Conservation (phyloP, 768 basidiomycete genomes). For the Rhizopogon sp. region DNA sequence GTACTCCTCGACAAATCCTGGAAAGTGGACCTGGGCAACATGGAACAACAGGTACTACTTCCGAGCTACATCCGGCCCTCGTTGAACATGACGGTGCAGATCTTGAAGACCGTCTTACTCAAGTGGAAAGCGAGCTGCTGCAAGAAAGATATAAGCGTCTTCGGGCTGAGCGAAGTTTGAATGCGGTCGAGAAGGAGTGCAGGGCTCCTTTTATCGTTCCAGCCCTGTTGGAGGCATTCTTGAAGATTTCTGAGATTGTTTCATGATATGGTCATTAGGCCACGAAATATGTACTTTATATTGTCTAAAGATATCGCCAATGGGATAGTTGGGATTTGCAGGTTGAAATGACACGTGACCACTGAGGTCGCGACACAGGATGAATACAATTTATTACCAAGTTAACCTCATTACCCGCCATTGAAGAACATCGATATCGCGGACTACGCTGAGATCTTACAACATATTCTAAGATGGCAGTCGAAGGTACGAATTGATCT, state of each 20-base stretch:
- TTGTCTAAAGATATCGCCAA: neutral
- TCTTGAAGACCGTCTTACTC: constrained; percentile 17
- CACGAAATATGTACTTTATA: too few relatives aligned
- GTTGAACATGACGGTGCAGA: constrained; percentile 11
- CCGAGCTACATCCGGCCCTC: neutral
- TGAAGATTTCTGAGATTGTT: constrained; percentile 36
- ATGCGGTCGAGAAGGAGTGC: constrained; percentile 46
- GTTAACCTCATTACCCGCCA: neutral
- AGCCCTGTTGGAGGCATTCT: constrained; percentile 49
- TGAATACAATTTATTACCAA: too few relatives aligned
- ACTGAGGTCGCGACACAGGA: neutral
- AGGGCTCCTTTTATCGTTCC: constrained; percentile 53
- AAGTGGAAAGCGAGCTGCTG: constrained; percentile 30
- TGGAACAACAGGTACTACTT: too few relatives aligned
- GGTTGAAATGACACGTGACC: neutral
- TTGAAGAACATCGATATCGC: neutral
- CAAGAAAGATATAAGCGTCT: constrained; percentile 31
- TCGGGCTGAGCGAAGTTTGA: constrained; percentile 40
- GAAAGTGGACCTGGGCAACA: too few relatives aligned
- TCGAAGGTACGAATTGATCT: neutral
- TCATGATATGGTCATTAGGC: too few relatives aligned
- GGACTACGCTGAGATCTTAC: neutral
- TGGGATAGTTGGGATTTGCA: neutral
- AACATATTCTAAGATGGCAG: neutral
- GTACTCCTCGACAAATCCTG: constrained; percentile 1